Base-by-base conservation (phyloP, 768 basidiomycete genomes). In the Mycena maculata region DNA sequence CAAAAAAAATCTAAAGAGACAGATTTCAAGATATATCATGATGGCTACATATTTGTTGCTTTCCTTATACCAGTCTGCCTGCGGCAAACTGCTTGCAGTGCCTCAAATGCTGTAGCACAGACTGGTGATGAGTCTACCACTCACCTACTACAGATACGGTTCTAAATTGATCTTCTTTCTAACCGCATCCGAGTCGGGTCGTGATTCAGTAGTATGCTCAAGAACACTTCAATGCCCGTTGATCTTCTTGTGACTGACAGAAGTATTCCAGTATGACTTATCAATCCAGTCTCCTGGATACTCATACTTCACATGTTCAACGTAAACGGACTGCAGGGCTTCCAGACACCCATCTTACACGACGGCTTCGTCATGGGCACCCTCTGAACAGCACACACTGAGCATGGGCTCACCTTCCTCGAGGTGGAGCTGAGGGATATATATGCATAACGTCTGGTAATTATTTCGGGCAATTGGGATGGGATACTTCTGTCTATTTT, bases 341-440 rank as follows among this genome's bases (percentile, higher is more conserved):
- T 93, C 86, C 91, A 89, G 67, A 88, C 83, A 0, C 90, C 90
- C 7, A 90, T 92, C 49, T 73, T 76, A 15, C 78, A 85, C 33
- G 91, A 92, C 68, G 89, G 86, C 65, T 90, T 93, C 80, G 75
- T 92, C 61, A 85, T 93, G 47, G 92, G 92, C 28, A 84, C 91
- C 4, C 80, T 88, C 28, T 92, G 92, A 0, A 90, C 79, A 2
- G 79, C 85, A 63, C 91, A 92, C 65, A 79, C 82, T 18, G 92
- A 93, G 72, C 87, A 91, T 39, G 87, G 87, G 16, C 75, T 93
- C 70, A 88, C 91, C 0, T 92, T 88, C 68, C 80, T 84, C 31
- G 92, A 94, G 72, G 86, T 94, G 23, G 81, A 71, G 25, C 83
- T 92, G 9, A 88, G 88, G 92, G 92, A 20, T 91, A 93, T 69